Conservation (phyloP, 2,329 filamentous ascomycete genomes). For the Hypocrella siamensis region DNA sequence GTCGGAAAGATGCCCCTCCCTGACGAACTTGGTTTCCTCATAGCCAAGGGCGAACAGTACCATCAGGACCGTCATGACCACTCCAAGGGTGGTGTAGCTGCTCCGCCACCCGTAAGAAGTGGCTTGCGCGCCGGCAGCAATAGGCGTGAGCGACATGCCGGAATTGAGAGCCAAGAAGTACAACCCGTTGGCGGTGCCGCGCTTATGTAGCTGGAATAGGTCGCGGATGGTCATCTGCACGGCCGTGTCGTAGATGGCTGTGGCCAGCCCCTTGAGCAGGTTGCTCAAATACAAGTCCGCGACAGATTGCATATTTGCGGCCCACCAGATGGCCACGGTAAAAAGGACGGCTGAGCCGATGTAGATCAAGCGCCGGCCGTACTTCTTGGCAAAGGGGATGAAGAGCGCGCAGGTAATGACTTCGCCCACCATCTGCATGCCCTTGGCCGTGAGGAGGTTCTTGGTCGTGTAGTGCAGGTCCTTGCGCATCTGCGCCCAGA, state of each 20-base stretch:
- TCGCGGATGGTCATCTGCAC: slow-evolving; percentile 21
- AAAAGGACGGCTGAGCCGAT: slow-evolving; percentile 10
- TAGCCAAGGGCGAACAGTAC: slow-evolving; percentile 8
- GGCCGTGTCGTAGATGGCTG: slow-evolving; percentile 22
- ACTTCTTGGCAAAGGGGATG: slow-evolving; percentile 18
- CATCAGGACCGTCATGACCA: slow-evolving; percentile 5
- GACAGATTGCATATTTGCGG: slow-evolving; percentile 6
- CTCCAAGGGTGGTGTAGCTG: slow-evolving; percentile 10
- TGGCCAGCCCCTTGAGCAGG: slow-evolving; percentile 17
- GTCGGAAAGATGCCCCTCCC: slow-evolving; percentile 2
- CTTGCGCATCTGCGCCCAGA: slow-evolving; percentile 7
- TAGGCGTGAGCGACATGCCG: slow-evolving; percentile 14
- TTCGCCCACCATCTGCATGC: slow-evolving; percentile 14
- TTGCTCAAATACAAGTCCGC: slow-evolving; percentile 11
- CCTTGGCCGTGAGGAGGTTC: slow-evolving; percentile 12
- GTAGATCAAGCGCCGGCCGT: slow-evolving; percentile 17
- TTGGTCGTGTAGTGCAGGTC: slow-evolving; percentile 12
- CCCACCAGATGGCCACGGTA: slow-evolving; percentile 11
- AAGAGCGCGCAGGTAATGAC: slow-evolving; percentile 18
- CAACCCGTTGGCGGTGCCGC: slow-evolving; percentile 14
- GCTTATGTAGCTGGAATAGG: slow-evolving; percentile 17
- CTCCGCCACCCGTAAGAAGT: slow-evolving; percentile 10
- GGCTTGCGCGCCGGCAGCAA: slow-evolving; percentile 13
- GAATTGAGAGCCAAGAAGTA: slow-evolving; percentile 17
- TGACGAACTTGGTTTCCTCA: slow-evolving; percentile 14